Evolutionary conservation across 495 filamentous ascomycete genomes (phyloP), one percentile per base, ranked within the genome.

Genomic region (Xanthoparmelia taractica): DNA sequence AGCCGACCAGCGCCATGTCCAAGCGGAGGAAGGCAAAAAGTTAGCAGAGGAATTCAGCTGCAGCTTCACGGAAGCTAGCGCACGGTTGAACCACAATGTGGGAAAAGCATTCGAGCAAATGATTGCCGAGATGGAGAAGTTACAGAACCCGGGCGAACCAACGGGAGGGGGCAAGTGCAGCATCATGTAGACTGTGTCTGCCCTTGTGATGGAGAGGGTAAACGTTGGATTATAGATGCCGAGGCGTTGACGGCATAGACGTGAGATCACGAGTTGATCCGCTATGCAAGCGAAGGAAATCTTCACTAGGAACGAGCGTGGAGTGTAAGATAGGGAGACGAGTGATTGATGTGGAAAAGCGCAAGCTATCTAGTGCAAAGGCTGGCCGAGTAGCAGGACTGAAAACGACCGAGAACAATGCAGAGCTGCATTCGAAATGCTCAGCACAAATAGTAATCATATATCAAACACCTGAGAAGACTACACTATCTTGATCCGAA

Each of bases 61-160:
- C 77, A 91, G 85, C 8, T 96, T 90, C 80, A 96, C 92, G 25
- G 94, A 99, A 76, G 92, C 93, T 45, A 94, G 89, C 68, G 94
- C 94, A 31, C 84, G 93, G 56, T 91, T 94, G 74, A 89, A 96
- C 72, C 89, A 91, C 80, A 96, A 97, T 74, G 95, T 99, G 33
- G 77, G 76, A 65, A 92, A 90, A 73, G 89, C 93, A 12, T 99
- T 99, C 71, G 93, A 97, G 73, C 80, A 95, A 58, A 88, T 97
- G 79, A 92, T 99, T 69, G 89, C 83, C 48, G 87, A 97, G 78
- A 88, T 99, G 63, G 95, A 99, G 77, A 96, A 96, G 75, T 84
- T 84, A 7, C 90, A 96, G 75, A 96, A 96, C 73, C 94, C 95
- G 4, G 84, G 82, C 59, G 88, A 95, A 77, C 87, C 90, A 0